Evolutionary conservation across 176 grass and related monocot genomes (phyloP).

Genomic region (Rhynchospora breviuscula): DNA sequence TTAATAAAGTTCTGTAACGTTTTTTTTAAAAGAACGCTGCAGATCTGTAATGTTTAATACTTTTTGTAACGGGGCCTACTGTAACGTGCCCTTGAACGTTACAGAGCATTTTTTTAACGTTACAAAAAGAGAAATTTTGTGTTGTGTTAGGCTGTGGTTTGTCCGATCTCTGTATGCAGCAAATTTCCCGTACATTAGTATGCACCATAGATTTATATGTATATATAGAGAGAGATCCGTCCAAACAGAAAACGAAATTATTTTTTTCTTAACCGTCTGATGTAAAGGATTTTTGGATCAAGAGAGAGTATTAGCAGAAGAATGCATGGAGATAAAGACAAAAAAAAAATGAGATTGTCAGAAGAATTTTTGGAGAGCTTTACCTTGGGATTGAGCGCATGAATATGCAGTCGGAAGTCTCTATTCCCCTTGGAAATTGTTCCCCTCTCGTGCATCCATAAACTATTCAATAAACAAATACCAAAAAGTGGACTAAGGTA

Average conservation of each 20-base stretch:
- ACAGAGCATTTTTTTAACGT: too few species aligned
- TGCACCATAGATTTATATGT: too few species aligned
- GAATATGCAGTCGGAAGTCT: conserved; percentile 45
- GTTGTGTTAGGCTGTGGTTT: too few species aligned
- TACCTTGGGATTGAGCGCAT: conserved; percentile 34
- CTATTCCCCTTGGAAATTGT: conserved; percentile 53
- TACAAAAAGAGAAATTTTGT: too few species aligned
- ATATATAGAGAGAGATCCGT: too few species aligned
- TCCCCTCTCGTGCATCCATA: conserved; percentile 30
- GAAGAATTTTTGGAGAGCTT: conserved; percentile 39
- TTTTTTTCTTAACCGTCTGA: conserved; percentile 14
- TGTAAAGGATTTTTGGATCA: conserved; percentile 65
- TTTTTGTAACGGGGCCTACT: too few species aligned
- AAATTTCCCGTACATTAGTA: too few species aligned
- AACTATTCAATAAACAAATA: conserved; percentile 40
- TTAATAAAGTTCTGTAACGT: too few species aligned
- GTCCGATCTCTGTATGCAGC: too few species aligned
- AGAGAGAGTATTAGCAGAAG: conserved; percentile 43
- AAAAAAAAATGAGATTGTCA: conserved; percentile 59
- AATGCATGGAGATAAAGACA: conserved; percentile 55
- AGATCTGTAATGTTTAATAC: too few species aligned
- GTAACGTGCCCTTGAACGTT: too few species aligned
- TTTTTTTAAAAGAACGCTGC: too few species aligned
- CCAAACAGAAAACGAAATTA: conserved; percentile 8
- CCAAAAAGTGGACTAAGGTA: conserved; percentile 34